Evolutionary conservation across 768 basidiomycete species (phyloP).

Genomic region (Collybia sordida): DNA sequence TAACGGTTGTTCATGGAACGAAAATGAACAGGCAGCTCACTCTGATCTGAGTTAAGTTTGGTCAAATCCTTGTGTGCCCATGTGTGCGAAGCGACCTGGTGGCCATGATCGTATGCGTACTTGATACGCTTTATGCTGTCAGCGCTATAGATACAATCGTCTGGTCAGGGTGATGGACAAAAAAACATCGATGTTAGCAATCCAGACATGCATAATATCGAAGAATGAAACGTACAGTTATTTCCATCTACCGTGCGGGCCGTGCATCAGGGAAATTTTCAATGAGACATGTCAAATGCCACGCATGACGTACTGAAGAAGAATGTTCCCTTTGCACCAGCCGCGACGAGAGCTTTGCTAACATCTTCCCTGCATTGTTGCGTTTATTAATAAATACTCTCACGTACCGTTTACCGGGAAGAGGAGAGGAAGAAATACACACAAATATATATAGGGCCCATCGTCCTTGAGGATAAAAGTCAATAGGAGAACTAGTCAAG

Average conservation of each 20-base stretch:
- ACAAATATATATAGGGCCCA: conserved; percentile 21
- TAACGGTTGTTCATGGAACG: background rate
- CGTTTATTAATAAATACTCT: background rate
- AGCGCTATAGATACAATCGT: conserved; percentile 29
- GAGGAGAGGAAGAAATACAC: background rate
- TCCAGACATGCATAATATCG: too few relatives aligned
- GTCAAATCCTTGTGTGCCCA: conserved; percentile 33
- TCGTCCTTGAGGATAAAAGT: conserved; percentile 14
- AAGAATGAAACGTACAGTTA: conserved; percentile 27
- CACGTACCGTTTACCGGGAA: background rate
- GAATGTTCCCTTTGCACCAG: conserved; percentile 40
- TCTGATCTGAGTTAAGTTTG: conserved; percentile 23
- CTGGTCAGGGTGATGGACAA: too few relatives aligned
- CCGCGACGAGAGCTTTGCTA: conserved; percentile 30
- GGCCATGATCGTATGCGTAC: conserved; percentile 27
- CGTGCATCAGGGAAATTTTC: background rate
- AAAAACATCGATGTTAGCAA: background rate
- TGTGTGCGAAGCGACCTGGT: conserved; percentile 34
- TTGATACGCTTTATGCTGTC: conserved; percentile 25
- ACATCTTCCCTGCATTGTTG: conserved; percentile 28
- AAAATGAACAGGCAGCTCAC: conserved; percentile 12
- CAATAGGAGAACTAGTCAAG: background rate
- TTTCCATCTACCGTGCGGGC: conserved; percentile 30
- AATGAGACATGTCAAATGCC: background rate
- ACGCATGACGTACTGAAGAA: conserved; percentile 48